Evolutionary conservation across 73 alveolate genomes (phyloP).

Genomic region (Paramecium biaurelia): DNA sequence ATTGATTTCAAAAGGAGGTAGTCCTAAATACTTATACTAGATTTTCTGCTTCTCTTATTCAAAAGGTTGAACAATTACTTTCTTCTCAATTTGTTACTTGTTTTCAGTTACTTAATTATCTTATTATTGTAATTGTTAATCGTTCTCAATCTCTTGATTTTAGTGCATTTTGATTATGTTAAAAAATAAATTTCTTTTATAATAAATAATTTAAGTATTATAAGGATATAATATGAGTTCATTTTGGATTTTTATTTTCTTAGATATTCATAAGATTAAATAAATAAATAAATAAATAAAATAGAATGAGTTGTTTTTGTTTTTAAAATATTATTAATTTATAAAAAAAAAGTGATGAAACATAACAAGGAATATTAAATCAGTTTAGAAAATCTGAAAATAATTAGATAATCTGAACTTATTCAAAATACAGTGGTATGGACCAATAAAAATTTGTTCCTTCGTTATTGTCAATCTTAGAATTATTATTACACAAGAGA

Average conservation of each 20-base stretch:
- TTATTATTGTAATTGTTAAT: neutral
- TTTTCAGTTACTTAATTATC: neutral
- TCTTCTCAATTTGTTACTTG: neutral
- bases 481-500: constrained; percentile 22
- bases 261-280: no score
- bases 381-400: neutral
- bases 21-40: neutral
- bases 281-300: no score
- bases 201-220: neutral
- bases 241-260: neutral
- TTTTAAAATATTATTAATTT: no score
- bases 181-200: neutral
- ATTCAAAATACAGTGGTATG: neutral
- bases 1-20: neutral
- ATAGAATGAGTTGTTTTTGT: no score
- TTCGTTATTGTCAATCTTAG: neutral
- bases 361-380: neutral
- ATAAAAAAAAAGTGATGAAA: neutral
- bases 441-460: neutral
- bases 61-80: neutral
- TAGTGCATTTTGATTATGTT: neutral
- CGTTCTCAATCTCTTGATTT: neutral
- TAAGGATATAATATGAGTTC: neutral
- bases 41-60: neutral
- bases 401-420: neutral